A percentile compares a stretch with the other conserved stretches of the same genome.
phyloP scores from a whole-genome alignment of 192 early-diverging fungal genomes.

The Phlyctochytrium arcticum region DNA sequence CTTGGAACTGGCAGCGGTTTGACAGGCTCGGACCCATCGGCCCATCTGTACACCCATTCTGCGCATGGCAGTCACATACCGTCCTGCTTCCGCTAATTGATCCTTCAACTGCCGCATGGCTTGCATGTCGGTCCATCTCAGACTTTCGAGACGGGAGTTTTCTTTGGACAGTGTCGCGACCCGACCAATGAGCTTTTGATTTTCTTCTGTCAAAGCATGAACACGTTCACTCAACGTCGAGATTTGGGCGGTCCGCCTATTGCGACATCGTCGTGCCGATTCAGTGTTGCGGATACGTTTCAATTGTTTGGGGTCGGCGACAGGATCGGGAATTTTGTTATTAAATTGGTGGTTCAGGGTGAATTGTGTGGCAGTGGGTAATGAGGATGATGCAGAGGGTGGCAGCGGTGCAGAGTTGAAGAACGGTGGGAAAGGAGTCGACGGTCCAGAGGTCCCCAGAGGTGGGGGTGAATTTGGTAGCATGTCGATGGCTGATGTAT shows the following conservation, averaged over 20 bases:
- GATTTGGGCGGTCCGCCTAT: neutral
- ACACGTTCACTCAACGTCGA: slow-evolving; percentile 10
- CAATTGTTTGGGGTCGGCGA: too few relatives aligned
- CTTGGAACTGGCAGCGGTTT: neutral
- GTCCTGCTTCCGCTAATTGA: neutral
- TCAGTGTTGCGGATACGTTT: slow-evolving; percentile 19
- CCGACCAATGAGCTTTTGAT: slow-evolving; percentile 9
- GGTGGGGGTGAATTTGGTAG: too few relatives aligned
- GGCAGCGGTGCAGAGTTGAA: too few relatives aligned
- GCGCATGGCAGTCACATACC: neutral
- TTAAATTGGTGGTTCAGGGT: too few relatives aligned
- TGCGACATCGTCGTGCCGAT: slow-evolving; percentile 20
- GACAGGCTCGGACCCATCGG: neutral
- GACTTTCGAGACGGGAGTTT: neutral
- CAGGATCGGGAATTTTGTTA: too few relatives aligned
- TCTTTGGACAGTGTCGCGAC: slow-evolving; percentile 10
- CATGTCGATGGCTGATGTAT: too few relatives aligned
- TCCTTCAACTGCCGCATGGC: neutral
- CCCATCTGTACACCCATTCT: neutral
- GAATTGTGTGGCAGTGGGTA: too few relatives aligned
- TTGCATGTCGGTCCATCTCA: neutral
- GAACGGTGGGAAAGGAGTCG: too few relatives aligned
- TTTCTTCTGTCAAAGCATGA: slow-evolving; percentile 1
- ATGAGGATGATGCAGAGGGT: too few relatives aligned
- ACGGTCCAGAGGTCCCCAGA: too few relatives aligned